phyloP scores from a whole-genome alignment of 345 rosid species.

The Diplotaxis tenuifolia region DNA sequence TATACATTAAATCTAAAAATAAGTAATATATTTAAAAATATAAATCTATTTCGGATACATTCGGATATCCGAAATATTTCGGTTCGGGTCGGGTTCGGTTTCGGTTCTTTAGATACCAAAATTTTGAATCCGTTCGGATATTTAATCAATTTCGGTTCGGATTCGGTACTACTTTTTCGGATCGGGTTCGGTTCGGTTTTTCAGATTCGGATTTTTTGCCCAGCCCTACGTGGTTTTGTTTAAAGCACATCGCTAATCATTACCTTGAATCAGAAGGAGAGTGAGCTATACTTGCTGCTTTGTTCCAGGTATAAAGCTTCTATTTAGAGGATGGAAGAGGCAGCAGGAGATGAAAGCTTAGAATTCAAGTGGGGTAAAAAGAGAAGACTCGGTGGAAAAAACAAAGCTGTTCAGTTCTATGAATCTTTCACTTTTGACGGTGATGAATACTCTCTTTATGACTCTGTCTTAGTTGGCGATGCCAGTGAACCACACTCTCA shows the following conservation, averaged over 20 bases:
- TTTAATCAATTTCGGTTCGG: too few species aligned
- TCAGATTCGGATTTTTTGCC: too few species aligned
- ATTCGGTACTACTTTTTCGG: too few species aligned
- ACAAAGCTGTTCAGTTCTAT: constrained; percentile 61
- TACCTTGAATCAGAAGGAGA: neutral
- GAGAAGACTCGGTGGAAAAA: constrained; percentile 59
- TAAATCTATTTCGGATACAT: too few species aligned
- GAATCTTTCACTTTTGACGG: constrained; percentile 72
- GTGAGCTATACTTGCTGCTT: neutral
- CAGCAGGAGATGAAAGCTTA: constrained; percentile 37
- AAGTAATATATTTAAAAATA: too few species aligned
- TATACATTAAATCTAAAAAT: too few species aligned
- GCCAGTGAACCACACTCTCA: constrained; percentile 51
- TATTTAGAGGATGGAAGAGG: constrained; percentile 52
- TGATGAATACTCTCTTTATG: constrained; percentile 62
- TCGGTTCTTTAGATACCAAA: too few species aligned
- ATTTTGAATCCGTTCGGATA: too few species aligned
- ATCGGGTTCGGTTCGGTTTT: too few species aligned
- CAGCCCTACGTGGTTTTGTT: too few species aligned
- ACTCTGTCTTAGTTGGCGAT: constrained; percentile 53
- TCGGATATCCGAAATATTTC: too few species aligned
- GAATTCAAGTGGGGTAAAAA: constrained; percentile 76
- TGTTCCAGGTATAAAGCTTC: constrained; percentile 2
- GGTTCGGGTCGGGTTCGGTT: too few species aligned
- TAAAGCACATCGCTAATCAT: neutral